Evolutionary conservation across 1,284 basidiomycete species (phyloP), one percentile per base, ranked within the genome.

Genomic region (Pyrrhoderma lamaoense): DNA sequence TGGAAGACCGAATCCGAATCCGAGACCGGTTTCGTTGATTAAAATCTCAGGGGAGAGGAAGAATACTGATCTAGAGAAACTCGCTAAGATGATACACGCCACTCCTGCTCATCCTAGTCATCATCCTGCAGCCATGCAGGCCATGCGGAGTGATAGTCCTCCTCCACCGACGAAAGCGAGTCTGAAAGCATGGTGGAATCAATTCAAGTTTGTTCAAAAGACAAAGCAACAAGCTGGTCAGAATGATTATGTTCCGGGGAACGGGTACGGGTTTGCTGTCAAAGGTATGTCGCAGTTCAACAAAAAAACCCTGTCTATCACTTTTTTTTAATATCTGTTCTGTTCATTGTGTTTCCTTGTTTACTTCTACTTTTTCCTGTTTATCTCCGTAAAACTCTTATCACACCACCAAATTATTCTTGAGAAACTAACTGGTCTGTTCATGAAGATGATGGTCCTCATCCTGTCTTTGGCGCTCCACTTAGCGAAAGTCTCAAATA

Each of bases 101-200:
- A 31, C 27, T 31, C 27, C 27, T 11, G 27, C 27, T 31, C 27
- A 31, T 31, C 27, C 5, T 31, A 31, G 11, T 31, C 27, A 31
- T 11, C 27, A 31, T 31, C 5, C 27, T 11, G 27, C 27, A 5
- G 27, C 27, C 27, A 31, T 31, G 27, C 27, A 31, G 27, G 27
- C 27, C 7, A 11, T 31, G 5, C 5, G 27, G 11, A 31, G 27
- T 31, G 27, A 31, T 31, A 31, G 27, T 11, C 27, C 27, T 23
- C 54, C 59, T 18, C 68, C 74, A 31, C 75, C 79, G 8, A 74
- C 75, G 25, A 82, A 76, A 60, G 79, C 79, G 16, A 80, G 73
- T 52, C 74, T 90, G 51, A 86, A 85, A 70, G 77, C 84, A 4
- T 93, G 90, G 90, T 91, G 89, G 86, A 79, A 80, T 53, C 76